Conservation (phyloP, 768 basidiomycete genomes). For the Termitomyces sp. region DNA sequence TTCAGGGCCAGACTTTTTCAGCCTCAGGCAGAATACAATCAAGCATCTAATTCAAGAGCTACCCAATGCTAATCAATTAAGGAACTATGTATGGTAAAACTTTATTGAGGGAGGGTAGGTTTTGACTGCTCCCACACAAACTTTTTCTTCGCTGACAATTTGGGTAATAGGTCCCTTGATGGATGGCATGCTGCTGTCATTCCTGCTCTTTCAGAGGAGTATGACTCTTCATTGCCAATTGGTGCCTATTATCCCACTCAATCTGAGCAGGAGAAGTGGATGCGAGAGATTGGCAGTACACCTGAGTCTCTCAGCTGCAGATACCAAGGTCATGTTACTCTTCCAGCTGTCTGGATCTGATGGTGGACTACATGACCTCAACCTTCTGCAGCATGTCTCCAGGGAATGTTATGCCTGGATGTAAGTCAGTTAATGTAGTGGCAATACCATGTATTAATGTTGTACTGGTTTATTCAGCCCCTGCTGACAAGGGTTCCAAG, state of each 20-base stretch:
- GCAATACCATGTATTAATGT: background rate
- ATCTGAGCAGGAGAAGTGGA: conserved; percentile 27
- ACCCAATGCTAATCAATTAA: conserved; percentile 63
- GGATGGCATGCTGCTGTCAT: conserved; percentile 82
- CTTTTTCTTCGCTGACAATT: background rate
- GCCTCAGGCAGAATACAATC: conserved; percentile 83
- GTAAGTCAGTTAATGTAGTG: conserved; percentile 37
- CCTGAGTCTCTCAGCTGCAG: conserved; percentile 19
- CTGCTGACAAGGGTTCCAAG: conserved; percentile 89
- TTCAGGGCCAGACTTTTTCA: conserved; percentile 87
- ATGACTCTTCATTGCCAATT: conserved; percentile 45
- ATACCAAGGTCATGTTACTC: no score
- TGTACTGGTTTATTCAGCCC: conserved; percentile 37
- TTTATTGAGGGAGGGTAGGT: conserved; percentile 85
- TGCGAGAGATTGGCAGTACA: conserved; percentile 22
- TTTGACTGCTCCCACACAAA: conserved; percentile 12
- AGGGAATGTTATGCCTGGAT: conserved; percentile 78
- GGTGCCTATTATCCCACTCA: conserved; percentile 41
- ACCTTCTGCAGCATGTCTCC: no score
- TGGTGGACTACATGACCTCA: no score
- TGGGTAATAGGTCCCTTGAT: conserved; percentile 56
- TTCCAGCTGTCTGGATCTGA: no score
- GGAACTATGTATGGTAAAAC: conserved; percentile 84
- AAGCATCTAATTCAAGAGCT: conserved; percentile 89
- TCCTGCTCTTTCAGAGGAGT: conserved; percentile 76